A percentile compares a stretch with the other conserved stretches of the same genome.
Evolutionary conservation across 306 rosid genomes (phyloP).

Genomic region (Begonia masoniana): DNA sequence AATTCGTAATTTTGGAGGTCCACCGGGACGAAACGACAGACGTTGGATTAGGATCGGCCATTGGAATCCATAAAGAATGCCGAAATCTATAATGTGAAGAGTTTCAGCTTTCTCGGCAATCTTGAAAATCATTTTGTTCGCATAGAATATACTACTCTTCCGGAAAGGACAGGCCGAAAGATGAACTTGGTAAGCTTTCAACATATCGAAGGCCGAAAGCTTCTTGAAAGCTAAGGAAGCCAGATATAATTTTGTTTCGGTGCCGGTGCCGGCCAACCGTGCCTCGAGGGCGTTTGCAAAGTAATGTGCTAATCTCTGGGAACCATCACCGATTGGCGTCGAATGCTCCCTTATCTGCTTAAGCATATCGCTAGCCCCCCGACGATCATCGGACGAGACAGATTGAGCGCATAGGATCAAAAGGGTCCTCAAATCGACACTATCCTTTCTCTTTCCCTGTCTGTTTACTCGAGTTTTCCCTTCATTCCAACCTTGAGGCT

Average conservation of each 20-base stretch:
- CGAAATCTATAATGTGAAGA: slow-evolving; percentile 14
- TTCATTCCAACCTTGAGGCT: slow-evolving; percentile 1
- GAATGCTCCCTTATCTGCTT: slow-evolving; percentile 13
- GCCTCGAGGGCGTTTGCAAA: slow-evolving; percentile 15
- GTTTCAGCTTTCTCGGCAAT: slow-evolving; percentile 8
- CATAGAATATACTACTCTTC: slow-evolving; percentile 5
- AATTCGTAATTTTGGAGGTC: slow-evolving; percentile 14
- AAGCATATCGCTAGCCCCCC: slow-evolving; percentile 5
- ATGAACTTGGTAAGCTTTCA: slow-evolving; percentile 10
- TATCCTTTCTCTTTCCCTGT: slow-evolving; percentile 10
- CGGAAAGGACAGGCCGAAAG: slow-evolving; percentile 11
- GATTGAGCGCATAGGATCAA: slow-evolving; percentile 16
- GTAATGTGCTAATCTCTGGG: slow-evolving; percentile 14
- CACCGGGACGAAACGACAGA: slow-evolving; percentile 7
- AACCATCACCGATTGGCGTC: slow-evolving; percentile 8
- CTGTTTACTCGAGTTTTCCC: slow-evolving; percentile 9
- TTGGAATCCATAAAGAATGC: slow-evolving; percentile 12
- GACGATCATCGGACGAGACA: slow-evolving; percentile 8
- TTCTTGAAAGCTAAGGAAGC: slow-evolving; percentile 5
- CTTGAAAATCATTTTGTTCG: slow-evolving; percentile 8
- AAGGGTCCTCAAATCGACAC: slow-evolving; percentile 13
- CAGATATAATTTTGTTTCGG: slow-evolving; percentile 7
- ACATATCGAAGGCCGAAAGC: slow-evolving; percentile 8
- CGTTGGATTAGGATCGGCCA: slow-evolving; percentile 15
- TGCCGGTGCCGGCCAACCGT: slow-evolving; percentile 12